Conservation (phyloP, 805 yeast genomes). For the Monosporozyma siamensis region DNA sequence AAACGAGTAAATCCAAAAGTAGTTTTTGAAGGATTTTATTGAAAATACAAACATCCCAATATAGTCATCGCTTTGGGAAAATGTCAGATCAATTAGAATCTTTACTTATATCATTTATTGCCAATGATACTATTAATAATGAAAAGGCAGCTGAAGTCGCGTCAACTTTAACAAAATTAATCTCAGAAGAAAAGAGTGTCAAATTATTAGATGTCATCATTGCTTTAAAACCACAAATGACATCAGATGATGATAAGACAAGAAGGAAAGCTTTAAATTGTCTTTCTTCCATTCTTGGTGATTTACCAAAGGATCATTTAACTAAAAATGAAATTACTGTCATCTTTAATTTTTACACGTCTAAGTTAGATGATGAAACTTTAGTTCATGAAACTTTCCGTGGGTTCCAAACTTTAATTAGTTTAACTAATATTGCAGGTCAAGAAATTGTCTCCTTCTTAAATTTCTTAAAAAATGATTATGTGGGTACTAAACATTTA, state of each 20-base stretch:
- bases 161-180: constrained; percentile 21
- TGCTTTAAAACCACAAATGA: constrained; percentile 50
- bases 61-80: no score
- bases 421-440: constrained; percentile 41
- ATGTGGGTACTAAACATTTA: constrained; percentile 47
- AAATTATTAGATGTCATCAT: constrained; percentile 46
- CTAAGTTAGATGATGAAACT: constrained; percentile 57
- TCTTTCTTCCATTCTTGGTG: constrained; percentile 32
- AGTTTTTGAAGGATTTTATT: no score
- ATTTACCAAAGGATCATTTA: constrained; percentile 26
- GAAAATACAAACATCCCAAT: no score
- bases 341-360: constrained; percentile 43
- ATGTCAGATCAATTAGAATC: constrained; percentile 6
- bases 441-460: constrained; percentile 34
- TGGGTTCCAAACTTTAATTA: constrained; percentile 45
- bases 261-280: constrained; percentile 43
- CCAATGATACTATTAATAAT: constrained; percentile 32
- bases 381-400: constrained; percentile 43
- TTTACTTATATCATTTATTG: constrained; percentile 29
- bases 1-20: no score
- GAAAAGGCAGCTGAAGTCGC: constrained; percentile 25
- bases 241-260: constrained; percentile 46
- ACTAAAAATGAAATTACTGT: constrained; percentile 34
- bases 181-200: constrained; percentile 16
- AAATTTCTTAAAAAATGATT: constrained; percentile 30